Percentiles rank a stretch among this genome's conserved stretches.
Conservation (phyloP, 495 filamentous ascomycete genomes). For the Physcia stellaris region DNA sequence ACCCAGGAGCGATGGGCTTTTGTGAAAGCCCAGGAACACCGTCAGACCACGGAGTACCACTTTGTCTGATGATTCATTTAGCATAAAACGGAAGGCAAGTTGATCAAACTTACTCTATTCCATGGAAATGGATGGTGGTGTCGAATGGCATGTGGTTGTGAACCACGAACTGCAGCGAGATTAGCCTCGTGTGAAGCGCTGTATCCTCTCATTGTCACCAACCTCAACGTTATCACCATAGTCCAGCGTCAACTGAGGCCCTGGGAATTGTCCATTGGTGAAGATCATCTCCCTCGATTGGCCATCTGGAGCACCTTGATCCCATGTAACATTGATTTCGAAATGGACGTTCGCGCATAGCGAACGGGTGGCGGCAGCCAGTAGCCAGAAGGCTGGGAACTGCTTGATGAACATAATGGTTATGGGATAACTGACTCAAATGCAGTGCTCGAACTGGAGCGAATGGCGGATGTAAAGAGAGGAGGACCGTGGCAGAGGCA, state of each 20-base stretch:
- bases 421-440: too few relatives aligned
- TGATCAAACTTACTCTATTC: too few relatives aligned
- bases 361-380: neutral
- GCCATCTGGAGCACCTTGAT: constrained; percentile 21
- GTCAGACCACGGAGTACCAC: too few relatives aligned
- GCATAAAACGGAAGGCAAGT: too few relatives aligned
- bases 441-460: too few relatives aligned
- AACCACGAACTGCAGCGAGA: constrained; percentile 23
- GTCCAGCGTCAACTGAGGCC: constrained; percentile 40
- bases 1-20: too few relatives aligned
- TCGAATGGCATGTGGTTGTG: constrained; percentile 40
- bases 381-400: neutral
- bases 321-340: constrained; percentile 19
- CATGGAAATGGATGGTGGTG: too few relatives aligned
- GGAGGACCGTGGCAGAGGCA: too few relatives aligned
- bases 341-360: constrained; percentile 8
- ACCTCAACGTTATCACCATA: constrained; percentile 51
- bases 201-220: neutral
- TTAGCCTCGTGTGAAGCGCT: neutral
- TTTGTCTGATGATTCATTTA: too few relatives aligned
- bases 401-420: too few relatives aligned
- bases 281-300: constrained; percentile 34
- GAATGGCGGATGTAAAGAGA: too few relatives aligned
- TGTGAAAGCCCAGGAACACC: too few relatives aligned
- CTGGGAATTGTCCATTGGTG: constrained; percentile 48